Evolutionary conservation across 169 alveolate species (phyloP).

Genomic region (Cryptosporidium meleagridis): DNA sequence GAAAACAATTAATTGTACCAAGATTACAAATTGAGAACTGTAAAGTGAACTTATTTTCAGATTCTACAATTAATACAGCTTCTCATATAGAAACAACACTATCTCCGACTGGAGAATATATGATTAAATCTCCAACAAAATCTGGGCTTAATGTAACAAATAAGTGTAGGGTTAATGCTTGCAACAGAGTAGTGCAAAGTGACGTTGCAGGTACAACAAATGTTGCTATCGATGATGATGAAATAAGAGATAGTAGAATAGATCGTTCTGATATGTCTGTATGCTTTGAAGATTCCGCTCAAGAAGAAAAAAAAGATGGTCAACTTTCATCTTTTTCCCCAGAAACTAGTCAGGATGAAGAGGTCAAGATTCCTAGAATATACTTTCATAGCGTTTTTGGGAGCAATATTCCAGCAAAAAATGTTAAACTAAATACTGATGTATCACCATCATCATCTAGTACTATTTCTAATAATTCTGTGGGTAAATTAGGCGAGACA

Average conservation of each 20-base stretch:
- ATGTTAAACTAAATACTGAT: background rate
- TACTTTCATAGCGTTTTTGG: background rate
- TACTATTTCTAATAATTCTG: background rate
- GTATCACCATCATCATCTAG: background rate
- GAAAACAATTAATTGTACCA: background rate
- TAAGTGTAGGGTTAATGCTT: background rate
- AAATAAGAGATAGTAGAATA: background rate
- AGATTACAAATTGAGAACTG: background rate
- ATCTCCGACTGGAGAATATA: background rate
- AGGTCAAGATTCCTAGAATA: background rate
- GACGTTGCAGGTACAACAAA: background rate
- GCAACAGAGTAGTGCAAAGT: constrained; percentile 14
- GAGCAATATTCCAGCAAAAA: background rate
- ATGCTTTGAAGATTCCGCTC: background rate
- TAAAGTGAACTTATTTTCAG: background rate
- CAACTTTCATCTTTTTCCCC: background rate
- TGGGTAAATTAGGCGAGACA: background rate
- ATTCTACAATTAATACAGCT: constrained; percentile 6
- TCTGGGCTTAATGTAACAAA: background rate
- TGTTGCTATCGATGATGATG: background rate
- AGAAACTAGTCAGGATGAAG: background rate
- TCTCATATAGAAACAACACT: background rate
- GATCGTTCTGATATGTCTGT: background rate
- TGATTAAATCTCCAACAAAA: background rate
- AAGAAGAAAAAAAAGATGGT: background rate